Evolutionary conservation across 106 monocot species (phyloP).

Genomic region (Dendrobium nobile): DNA sequence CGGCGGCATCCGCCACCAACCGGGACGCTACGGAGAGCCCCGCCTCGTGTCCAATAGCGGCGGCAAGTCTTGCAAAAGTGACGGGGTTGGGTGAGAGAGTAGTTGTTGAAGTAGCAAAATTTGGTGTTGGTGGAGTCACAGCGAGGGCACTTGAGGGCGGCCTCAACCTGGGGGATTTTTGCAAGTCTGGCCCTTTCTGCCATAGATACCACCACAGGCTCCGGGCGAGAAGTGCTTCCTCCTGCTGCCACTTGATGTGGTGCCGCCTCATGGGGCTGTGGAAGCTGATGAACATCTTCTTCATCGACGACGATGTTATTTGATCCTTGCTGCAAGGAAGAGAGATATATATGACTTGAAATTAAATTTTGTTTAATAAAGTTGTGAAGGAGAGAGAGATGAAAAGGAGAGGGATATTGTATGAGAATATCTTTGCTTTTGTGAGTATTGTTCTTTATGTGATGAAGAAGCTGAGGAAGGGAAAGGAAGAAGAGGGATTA

Average conservation of each 20-base stretch:
- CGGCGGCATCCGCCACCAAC: conserved; percentile 69
- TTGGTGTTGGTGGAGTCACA: conserved; percentile 58
- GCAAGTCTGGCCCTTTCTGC: conserved; percentile 52
- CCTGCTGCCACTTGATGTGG: conserved; percentile 2
- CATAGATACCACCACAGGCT: conserved; percentile 19
- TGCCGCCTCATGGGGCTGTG: neutral
- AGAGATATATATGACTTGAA: neutral
- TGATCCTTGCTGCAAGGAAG: conserved; percentile 14
- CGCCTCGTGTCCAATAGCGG: conserved; percentile 67
- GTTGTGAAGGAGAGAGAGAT: no score
- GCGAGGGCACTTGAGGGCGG: conserved; percentile 46
- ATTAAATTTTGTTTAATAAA: neutral
- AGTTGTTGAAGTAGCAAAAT: conserved; percentile 59
- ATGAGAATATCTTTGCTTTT: conserved; percentile 1
- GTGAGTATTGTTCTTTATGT: conserved; percentile 1
- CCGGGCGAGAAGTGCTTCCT: conserved; percentile 11
- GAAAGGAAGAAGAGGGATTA: neutral
- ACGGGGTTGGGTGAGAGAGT: conserved; percentile 59
- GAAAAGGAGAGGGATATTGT: neutral
- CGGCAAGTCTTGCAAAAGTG: conserved; percentile 80
- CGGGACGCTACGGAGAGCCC: conserved; percentile 55
- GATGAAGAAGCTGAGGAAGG: conserved; percentile 11
- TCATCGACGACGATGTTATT: conserved; percentile 10
- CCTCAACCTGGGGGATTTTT: conserved; percentile 54
- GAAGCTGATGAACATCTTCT: conserved; percentile 12